A percentile compares a stretch with the other conserved stretches of the same genome.
These are phyloP conservation scores for Leavenworthia alabamica DNA, from an alignment of 345 rosid genomes.

Conservation along the genomic window DNA sequence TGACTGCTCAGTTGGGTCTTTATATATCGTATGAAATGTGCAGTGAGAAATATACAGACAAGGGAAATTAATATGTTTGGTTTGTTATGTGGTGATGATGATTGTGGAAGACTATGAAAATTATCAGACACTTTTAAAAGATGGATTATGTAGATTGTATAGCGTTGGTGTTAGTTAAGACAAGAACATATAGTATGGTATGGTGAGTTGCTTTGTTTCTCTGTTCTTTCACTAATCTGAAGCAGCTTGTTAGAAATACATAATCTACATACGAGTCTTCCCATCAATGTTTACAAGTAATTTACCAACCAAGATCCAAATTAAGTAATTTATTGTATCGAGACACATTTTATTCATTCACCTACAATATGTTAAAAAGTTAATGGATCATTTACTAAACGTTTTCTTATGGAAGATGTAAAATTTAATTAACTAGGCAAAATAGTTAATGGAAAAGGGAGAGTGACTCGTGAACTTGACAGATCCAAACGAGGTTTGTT, in stretches of 20 bases:
- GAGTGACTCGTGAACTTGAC: constrained; percentile 32
- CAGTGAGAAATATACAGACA: constrained; percentile 23
- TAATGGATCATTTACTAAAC: constrained; percentile 9
- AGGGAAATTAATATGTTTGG: constrained; percentile 6
- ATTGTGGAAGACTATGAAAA: constrained; percentile 9
- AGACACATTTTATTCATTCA: neutral
- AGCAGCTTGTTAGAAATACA: too few relatives aligned
- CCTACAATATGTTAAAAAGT: neutral
- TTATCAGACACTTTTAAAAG: constrained; percentile 9
- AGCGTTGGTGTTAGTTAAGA: constrained; percentile 22
- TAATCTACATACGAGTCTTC: neutral
- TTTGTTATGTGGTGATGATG: neutral
- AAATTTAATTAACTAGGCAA: constrained; percentile 10
- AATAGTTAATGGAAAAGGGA: constrained; percentile 21
- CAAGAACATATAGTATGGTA: constrained; percentile 20
- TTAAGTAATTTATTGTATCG: neutral
- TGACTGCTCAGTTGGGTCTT: constrained; percentile 24
- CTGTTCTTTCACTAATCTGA: constrained; percentile 3
- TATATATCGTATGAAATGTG: constrained; percentile 29
- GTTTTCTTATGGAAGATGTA: neutral
- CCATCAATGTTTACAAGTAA: constrained; percentile 2
- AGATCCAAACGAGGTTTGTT: constrained; percentile 30
- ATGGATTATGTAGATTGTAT: constrained; percentile 22
- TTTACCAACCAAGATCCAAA: constrained; percentile 12
- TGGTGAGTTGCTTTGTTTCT: constrained; percentile 21